phyloP scores from a whole-genome alignment of 2,329 filamentous ascomycete species.

The Botrytis deweyae region DNA sequence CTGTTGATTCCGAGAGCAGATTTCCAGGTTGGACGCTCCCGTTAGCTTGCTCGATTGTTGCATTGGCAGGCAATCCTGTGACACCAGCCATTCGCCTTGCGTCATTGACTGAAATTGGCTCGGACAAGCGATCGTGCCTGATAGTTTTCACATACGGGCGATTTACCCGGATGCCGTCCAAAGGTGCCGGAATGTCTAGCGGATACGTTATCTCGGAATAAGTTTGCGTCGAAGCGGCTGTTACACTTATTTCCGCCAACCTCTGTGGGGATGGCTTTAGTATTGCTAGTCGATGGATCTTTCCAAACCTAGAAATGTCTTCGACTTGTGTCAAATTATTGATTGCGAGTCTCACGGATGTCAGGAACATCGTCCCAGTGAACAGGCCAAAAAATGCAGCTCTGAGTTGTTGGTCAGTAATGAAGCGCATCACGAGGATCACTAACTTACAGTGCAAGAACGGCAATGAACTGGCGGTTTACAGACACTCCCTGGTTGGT shows the following conservation, averaged over 20 bases:
- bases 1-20: neutral
- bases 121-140: slow-evolving; percentile 15
- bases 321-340: slow-evolving; percentile 85
- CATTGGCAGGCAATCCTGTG: neutral
- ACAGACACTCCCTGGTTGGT: slow-evolving; percentile 30
- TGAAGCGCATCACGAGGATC: slow-evolving; percentile 13
- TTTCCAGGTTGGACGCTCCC: neutral
- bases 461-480: slow-evolving; percentile 64
- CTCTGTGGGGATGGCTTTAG: slow-evolving; percentile 50
- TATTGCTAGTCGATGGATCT: slow-evolving; percentile 72
- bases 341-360: slow-evolving; percentile 67
- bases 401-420: slow-evolving; percentile 33
- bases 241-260: slow-evolving; percentile 32
- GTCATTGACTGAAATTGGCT: slow-evolving; percentile 10
- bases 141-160: slow-evolving; percentile 15
- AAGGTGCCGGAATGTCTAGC: slow-evolving; percentile 38
- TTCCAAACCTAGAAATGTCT: slow-evolving; percentile 59
- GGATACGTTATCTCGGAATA: slow-evolving; percentile 61
- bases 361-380: slow-evolving; percentile 70
- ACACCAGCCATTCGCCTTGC: slow-evolving; percentile 16
- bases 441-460: slow-evolving; percentile 58
- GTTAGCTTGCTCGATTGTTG: neutral
- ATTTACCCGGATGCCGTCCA: neutral
- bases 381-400: slow-evolving; percentile 78
- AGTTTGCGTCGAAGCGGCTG: slow-evolving; percentile 44